Base-by-base conservation (phyloP, 1,284 basidiomycete species). In the Golubevia sp. region DNA sequence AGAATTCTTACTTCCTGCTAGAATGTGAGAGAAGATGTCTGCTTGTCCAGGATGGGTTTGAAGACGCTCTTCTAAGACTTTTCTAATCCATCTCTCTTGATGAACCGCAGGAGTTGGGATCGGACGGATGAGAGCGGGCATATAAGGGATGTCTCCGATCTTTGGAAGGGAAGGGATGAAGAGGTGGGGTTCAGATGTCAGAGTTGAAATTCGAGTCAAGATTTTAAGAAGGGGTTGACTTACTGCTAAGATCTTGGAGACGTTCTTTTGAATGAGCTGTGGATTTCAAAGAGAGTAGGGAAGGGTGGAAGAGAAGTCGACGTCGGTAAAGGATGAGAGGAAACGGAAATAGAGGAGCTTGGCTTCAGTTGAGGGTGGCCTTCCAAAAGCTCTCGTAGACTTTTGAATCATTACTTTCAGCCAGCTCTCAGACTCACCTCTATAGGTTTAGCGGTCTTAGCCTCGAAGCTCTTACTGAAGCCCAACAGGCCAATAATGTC, bases 401-500 rank as follows among this genome's bases (percentile, higher is more conserved):
- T n/a, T n/a, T n/a, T n/a, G n/a, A n/a, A n/a, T n/a, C n/a, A n/a
- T n/a, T n/a, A n/a, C n/a, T n/a, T n/a, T n/a, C n/a, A n/a, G n/a
- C n/a, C n/a, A n/a, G n/a, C n/a, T n/a, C n/a, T n/a, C n/a, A n/a
- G 49, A 51, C 69, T 67, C 44, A 55, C 59, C 0, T 70, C 49
- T 7, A 54, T 62, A 24, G 68, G 44, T 48, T 63, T 62, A 1
- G 59, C 70, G 1, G 58, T 49, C 5, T 71, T 52, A 30, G 71
- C 34, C 58, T 64, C 64, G 34, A 70, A 71, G 7, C 64, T 60
- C 11, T 58, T 56, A 7, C 50, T 62, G 13, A 71, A 70, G 3
- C 70, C 70, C 13, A 62, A 55, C 27, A 57, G 58, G 1, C 55
- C 53, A 66, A 71, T 71, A 56, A 71, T 64, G 23, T 71, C 68